Percentiles rank a stretch among this genome's conserved stretches.
Conservation (phyloP, 140 eudicot genomes). For the Senecio squalidus region DNA sequence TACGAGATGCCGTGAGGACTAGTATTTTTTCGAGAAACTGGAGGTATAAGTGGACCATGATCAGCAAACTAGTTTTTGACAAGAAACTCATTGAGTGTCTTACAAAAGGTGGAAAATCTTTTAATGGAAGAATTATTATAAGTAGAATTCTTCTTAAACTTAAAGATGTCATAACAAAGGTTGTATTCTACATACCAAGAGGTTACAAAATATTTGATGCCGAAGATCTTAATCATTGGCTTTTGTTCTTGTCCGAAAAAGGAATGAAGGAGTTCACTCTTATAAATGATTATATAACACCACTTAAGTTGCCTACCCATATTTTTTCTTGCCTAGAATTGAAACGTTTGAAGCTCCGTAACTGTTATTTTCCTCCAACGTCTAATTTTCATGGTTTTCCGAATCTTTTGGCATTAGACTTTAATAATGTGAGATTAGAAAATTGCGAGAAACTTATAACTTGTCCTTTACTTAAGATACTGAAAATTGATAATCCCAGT, state of each 20-base stretch:
- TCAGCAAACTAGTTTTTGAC: constrained; percentile 8
- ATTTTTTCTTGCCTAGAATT: constrained; percentile 18
- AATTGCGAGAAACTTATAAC: neutral
- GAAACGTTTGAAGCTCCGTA: constrained; percentile 2
- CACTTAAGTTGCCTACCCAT: constrained; percentile 12
- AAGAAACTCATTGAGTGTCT: neutral
- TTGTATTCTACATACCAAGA: neutral
- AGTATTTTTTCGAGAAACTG: constrained; percentile 18
- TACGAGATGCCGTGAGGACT: constrained; percentile 18
- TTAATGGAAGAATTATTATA: neutral
- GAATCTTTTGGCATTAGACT: constrained; percentile 3
- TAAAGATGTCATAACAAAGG: neutral
- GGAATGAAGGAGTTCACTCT: constrained; percentile 14
- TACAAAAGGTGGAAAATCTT: neutral
- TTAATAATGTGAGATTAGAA: neutral
- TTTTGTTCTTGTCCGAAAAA: constrained; percentile 7
- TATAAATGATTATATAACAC: neutral
- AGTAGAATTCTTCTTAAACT: neutral
- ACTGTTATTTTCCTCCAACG: neutral
- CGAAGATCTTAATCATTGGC: constrained; percentile 8
- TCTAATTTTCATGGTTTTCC: constrained; percentile 12
- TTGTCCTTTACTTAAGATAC: constrained; percentile 13
- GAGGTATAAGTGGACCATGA: constrained; percentile 18
- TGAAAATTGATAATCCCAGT: neutral
- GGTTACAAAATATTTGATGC: neutral